A percentile compares a stretch with the other conserved stretches of the same genome.
phyloP scores from a whole-genome alignment of 2,329 filamentous ascomycete genomes.

The Colletotrichum karsti region DNA sequence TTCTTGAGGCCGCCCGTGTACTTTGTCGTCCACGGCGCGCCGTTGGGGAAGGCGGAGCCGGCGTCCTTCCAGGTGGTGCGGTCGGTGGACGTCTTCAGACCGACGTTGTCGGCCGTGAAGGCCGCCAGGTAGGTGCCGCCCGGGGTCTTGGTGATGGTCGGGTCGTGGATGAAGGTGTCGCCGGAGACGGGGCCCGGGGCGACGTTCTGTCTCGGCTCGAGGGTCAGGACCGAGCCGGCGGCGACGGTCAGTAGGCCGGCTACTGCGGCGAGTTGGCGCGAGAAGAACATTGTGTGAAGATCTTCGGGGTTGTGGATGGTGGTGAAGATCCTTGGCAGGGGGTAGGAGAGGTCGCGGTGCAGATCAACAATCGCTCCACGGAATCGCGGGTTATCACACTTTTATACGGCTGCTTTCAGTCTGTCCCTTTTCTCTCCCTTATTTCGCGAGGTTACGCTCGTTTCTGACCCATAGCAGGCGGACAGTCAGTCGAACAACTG shows the following conservation, averaged over 20 bases:
- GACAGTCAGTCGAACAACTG: neutral
- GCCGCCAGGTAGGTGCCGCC: conserved; percentile 37
- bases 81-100: conserved; percentile 42
- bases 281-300: neutral
- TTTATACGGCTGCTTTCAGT: neutral
- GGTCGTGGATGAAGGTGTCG: conserved; percentile 37
- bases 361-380: accelerated
- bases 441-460: neutral
- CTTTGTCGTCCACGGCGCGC: conserved; percentile 40
- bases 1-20: conserved; percentile 40
- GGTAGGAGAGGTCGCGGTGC: neutral
- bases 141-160: conserved; percentile 38
- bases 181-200: conserved; percentile 36
- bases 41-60: conserved; percentile 39
- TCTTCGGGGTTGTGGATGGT: neutral
- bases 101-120: conserved; percentile 35
- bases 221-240: neutral
- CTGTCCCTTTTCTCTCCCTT: neutral
- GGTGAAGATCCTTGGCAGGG: neutral
- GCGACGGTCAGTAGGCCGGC: neutral
- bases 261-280: neutral
- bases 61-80: conserved; percentile 40
- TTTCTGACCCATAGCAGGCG: neutral
- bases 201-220: neutral
- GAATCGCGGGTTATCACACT: neutral